These are phyloP conservation scores for Fusarium sp. DNA, from an alignment of 2,329 filamentous ascomycete genomes.

Conservation along the genomic window DNA sequence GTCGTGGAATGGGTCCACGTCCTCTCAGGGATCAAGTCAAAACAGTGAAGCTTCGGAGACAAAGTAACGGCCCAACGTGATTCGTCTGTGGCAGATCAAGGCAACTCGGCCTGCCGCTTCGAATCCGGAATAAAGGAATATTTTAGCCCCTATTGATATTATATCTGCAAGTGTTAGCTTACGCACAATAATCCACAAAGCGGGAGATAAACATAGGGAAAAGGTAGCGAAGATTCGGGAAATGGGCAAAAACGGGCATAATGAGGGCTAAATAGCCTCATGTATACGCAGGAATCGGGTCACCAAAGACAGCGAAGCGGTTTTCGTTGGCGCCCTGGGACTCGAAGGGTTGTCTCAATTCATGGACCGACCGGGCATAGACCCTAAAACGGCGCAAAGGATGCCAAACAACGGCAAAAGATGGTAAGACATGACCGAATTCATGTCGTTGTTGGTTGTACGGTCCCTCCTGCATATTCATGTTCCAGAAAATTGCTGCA, in stretches of 20 bases:
- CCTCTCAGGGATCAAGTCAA: constrained; percentile 12
- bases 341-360: constrained; percentile 26
- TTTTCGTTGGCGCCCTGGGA: constrained; percentile 23
- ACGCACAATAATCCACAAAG: constrained; percentile 26
- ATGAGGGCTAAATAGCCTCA: constrained; percentile 1
- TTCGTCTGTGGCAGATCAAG: constrained; percentile 17
- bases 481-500: constrained; percentile 4
- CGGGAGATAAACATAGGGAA: constrained; percentile 5
- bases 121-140: constrained; percentile 19
- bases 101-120: constrained; percentile 8
- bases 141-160: constrained; percentile 22
- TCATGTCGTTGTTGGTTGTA: constrained; percentile 13
- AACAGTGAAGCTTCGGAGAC: background rate
- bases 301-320: constrained; percentile 16
- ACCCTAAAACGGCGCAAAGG: constrained; percentile 23
- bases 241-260: background rate
- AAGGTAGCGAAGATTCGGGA: constrained; percentile 1
- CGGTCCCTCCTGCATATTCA: constrained; percentile 7
- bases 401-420: constrained; percentile 10
- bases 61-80: constrained; percentile 14
- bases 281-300: constrained; percentile 5
- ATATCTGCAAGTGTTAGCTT: constrained; percentile 28
- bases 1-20: constrained; percentile 17
- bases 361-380: constrained; percentile 17
- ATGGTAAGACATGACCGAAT: constrained; percentile 10